Evolutionary conservation across 768 basidiomycete genomes (phyloP).

Genomic region (Tricholoma saponaceum): DNA sequence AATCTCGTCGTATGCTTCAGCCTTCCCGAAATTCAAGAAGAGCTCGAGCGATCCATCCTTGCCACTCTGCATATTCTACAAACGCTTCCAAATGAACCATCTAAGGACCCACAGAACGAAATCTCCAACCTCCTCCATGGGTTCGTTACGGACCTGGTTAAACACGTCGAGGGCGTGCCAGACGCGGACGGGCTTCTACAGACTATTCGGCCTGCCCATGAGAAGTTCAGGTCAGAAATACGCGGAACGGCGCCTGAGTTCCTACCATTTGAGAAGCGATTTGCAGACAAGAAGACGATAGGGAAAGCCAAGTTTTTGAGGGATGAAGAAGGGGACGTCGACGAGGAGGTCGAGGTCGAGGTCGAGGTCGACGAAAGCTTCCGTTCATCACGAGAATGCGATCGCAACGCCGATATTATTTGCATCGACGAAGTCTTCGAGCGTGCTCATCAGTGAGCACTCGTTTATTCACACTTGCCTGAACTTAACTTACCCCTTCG

Average conservation of each 20-base stretch:
- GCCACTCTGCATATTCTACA: slow-evolving; percentile 29
- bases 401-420: slow-evolving; percentile 19
- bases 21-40: slow-evolving; percentile 58
- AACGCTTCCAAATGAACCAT: slow-evolving; percentile 46
- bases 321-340: slow-evolving; percentile 32
- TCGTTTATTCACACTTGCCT: not conserved
- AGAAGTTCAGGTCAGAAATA: slow-evolving; percentile 44
- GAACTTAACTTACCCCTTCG: not conserved
- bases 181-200: slow-evolving; percentile 52
- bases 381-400: no score
- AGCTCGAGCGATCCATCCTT: slow-evolving; percentile 43
- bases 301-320: slow-evolving; percentile 28
- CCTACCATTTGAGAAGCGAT: slow-evolving; percentile 36
- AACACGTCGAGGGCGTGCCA: slow-evolving; percentile 49
- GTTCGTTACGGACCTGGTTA: slow-evolving; percentile 43
- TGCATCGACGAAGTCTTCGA: slow-evolving; percentile 51
- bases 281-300: slow-evolving; percentile 9
- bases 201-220: slow-evolving; percentile 44
- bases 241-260: slow-evolving; percentile 55
- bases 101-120: slow-evolving; percentile 53
- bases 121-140: slow-evolving; percentile 42
- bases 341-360: not conserved
- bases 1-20: slow-evolving; percentile 27
- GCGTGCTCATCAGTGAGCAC: slow-evolving; percentile 42
- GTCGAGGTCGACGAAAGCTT: no score